phyloP scores from a whole-genome alignment of 2,329 filamentous ascomycete genomes.

The Paraphaeosphaeria minitans region DNA sequence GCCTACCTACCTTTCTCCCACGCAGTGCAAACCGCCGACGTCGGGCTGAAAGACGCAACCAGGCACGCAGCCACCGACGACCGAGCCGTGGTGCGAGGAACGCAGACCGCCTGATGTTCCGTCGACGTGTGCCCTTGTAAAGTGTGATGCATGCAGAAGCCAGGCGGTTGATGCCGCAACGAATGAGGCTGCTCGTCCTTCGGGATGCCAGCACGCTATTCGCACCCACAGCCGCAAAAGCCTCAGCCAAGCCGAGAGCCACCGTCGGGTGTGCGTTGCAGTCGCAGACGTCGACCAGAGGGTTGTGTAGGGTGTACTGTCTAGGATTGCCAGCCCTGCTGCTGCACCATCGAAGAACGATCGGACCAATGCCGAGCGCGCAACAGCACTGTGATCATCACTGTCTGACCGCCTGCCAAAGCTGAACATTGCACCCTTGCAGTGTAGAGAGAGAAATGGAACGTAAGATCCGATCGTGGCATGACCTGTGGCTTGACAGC shows the following conservation, averaged over 20 bases:
- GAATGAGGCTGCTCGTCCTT: slow-evolving; percentile 1
- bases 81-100: background rate
- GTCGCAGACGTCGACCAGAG: background rate
- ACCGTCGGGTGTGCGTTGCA: background rate
- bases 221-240: background rate
- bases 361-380: slow-evolving; percentile 5
- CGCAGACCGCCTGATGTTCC: slow-evolving; percentile 5
- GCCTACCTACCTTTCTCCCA: background rate
- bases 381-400: background rate
- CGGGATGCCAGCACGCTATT: slow-evolving; percentile 6
- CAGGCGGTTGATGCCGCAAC: background rate
- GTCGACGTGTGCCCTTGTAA: background rate
- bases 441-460: background rate
- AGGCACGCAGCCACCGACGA: background rate
- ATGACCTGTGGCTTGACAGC: background rate
- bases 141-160: background rate
- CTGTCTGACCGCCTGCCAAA: background rate
- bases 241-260: background rate
- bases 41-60: background rate
- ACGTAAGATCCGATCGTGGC: background rate
- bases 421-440: background rate
- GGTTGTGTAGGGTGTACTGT: background rate
- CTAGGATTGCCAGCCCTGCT: background rate
- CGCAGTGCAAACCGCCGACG: background rate
- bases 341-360: background rate